Evolutionary conservation across 2,329 filamentous ascomycete genomes (phyloP).

Genomic region (Fusarium xylarioides): DNA sequence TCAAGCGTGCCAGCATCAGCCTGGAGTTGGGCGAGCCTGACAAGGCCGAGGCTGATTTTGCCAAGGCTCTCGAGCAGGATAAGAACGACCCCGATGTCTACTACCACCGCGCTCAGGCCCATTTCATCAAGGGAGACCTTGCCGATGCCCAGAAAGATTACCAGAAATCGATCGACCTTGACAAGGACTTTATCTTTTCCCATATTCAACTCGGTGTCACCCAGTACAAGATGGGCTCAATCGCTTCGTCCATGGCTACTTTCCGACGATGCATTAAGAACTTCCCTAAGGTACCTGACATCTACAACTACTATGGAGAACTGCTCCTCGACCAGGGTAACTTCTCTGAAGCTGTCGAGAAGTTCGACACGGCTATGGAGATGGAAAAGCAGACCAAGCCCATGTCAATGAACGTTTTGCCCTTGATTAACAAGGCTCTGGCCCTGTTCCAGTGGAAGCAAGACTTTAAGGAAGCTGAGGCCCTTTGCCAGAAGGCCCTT

Average conservation of each 20-base stretch:
- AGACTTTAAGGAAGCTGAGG: constrained; percentile 93
- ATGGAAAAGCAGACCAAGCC: constrained; percentile 97
- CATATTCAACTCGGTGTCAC: constrained; percentile 99
- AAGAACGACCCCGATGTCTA: constrained; percentile 94
- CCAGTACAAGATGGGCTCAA: constrained; percentile 99
- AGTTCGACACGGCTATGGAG: constrained; percentile 98
- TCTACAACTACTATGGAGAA: constrained; percentile 99
- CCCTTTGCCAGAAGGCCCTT: constrained; percentile 95
- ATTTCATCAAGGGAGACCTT: constrained; percentile 97
- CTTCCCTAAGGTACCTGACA: constrained; percentile 94
- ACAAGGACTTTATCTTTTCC: constrained; percentile 97
- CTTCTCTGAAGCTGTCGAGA: constrained; percentile 93
- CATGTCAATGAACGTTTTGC: constrained; percentile 95
- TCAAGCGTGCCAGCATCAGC: constrained; percentile 98
- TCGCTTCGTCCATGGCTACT: constrained; percentile 97
- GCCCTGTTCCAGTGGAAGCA: constrained; percentile 99
- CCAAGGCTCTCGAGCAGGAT: constrained; percentile 84
- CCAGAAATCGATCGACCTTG: constrained; percentile 98
- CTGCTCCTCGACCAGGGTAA: constrained; percentile 96
- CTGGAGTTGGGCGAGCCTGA: constrained; percentile 89
- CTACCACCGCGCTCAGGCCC: constrained; percentile 97
- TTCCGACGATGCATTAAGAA: constrained; percentile 99
- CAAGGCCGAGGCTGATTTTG: constrained; percentile 88
- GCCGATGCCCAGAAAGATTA: constrained; percentile 96
- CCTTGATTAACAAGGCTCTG: constrained; percentile 97